Evolutionary conservation across 108 stramenopile genomes (phyloP).

Genomic region (Poteriospumella lacustris): DNA sequence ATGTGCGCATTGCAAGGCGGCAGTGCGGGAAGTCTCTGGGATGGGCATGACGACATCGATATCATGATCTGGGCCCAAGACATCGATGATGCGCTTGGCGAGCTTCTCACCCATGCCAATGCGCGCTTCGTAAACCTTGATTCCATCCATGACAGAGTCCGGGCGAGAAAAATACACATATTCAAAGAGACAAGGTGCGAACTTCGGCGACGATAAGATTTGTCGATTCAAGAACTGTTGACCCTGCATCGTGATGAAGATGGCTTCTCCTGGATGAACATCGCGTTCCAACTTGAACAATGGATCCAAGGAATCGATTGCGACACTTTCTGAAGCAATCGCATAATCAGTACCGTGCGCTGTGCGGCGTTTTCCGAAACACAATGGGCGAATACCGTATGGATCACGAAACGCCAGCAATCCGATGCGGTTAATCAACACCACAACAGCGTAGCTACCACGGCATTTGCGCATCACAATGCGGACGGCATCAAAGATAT

Average conservation of each 20-base stretch:
- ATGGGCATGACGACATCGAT: conserved; percentile 98
- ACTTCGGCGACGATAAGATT: not conserved
- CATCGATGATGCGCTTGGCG: conserved; percentile 69
- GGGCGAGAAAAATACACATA: conserved; percentile 99
- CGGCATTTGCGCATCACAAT: conserved; percentile 74
- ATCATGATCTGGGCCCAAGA: conserved; percentile 77
- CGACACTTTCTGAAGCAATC: conserved; percentile 90
- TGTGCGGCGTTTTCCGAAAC: conserved; percentile 67
- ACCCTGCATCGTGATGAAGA: conserved; percentile 69
- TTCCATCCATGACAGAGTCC: conserved; percentile 95
- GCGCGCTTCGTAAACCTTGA: conserved; percentile 88
- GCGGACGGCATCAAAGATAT: conserved; percentile 49
- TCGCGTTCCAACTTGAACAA: conserved; percentile 77
- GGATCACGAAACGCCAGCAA: conserved; percentile 92
- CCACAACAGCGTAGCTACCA: conserved; percentile 88
- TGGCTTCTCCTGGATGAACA: conserved; percentile 84
- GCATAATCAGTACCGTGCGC: conserved; percentile 60
- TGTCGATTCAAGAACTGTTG: conserved; percentile 34
- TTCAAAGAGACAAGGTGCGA: conserved; percentile 94
- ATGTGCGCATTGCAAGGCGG: conserved; percentile 85
- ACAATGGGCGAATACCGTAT: conserved; percentile 90
- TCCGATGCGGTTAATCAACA: conserved; percentile 88
- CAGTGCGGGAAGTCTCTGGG: conserved; percentile 90
- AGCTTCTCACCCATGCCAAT: conserved; percentile 95
- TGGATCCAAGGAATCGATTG: conserved; percentile 85